Conservation (phyloP, 108 stramenopile species). For the Schizochytrium sp. region DNA sequence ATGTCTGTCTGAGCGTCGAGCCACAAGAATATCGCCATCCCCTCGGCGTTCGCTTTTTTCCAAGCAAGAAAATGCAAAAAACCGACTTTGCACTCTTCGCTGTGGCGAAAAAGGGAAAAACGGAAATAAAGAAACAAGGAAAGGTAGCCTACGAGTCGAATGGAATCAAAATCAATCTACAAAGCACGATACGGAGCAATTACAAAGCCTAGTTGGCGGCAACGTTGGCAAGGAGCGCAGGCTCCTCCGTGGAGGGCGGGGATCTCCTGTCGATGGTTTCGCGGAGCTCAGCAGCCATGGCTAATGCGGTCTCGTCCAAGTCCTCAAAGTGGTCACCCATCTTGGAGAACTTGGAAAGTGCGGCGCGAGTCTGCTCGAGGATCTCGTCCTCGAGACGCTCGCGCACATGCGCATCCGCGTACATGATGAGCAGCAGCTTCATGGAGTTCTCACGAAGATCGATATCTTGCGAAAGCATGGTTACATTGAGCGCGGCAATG, state of each 20-base stretch:
- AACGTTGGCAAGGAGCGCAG: not conserved
- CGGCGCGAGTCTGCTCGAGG: not conserved
- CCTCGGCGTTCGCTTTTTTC: no score
- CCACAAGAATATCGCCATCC: no score
- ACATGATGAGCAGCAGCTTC: not conserved
- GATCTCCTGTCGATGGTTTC: not conserved
- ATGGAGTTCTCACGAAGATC: not conserved
- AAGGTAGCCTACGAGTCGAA: no score
- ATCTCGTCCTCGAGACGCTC: not conserved
- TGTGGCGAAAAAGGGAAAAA: no score
- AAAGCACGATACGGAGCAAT: not conserved
- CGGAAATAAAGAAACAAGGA: no score
- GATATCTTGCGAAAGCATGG: not conserved
- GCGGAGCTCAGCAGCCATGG: not conserved
- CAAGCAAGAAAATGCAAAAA: no score
- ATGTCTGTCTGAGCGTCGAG: no score
- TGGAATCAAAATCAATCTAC: no score
- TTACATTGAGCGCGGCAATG: not conserved
- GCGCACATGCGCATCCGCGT: not conserved
- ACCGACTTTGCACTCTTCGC: no score
- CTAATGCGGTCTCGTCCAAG: not conserved
- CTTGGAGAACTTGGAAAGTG: not conserved
- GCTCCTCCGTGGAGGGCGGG: not conserved
- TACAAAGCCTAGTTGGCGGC: not conserved
- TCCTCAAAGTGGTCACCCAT: not conserved